A percentile compares a stretch with the other conserved stretches of the same genome.
Evolutionary conservation across 306 rosid species (phyloP).

Genomic region (Cajanus cajan): DNA sequence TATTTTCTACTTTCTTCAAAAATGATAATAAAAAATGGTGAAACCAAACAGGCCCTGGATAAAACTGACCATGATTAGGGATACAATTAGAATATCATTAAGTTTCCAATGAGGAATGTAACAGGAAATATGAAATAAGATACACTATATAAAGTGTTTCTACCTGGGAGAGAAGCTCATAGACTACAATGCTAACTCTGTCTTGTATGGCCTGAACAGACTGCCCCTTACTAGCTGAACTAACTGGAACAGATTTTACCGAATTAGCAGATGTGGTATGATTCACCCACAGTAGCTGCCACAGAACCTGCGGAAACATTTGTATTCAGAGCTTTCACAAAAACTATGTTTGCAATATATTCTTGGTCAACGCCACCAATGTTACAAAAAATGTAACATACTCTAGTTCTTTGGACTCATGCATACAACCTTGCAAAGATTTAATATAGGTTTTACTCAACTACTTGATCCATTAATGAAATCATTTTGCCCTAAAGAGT

Average conservation of each 20-base stretch:
- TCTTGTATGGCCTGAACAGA: slow-evolving; percentile 63
- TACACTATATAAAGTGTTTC: neutral
- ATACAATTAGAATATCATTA: slow-evolving; percentile 6
- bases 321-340: neutral
- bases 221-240: slow-evolving; percentile 45
- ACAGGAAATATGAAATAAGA: neutral
- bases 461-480: neutral
- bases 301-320: slow-evolving; percentile 59
- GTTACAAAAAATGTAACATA: neutral
- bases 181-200: slow-evolving; percentile 70
- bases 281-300: slow-evolving; percentile 88
- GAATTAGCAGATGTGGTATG: slow-evolving; percentile 50
- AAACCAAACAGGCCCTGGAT: too few species aligned
- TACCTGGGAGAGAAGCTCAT: slow-evolving; percentile 89
- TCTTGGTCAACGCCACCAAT: neutral
- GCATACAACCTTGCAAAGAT: neutral
- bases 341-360: neutral
- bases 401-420: neutral
- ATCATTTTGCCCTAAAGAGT: neutral
- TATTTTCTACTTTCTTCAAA: too few species aligned
- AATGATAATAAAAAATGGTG: too few species aligned
- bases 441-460: neutral
- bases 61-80: neutral
- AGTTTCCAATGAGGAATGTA: neutral
- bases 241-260: slow-evolving; percentile 27